These are phyloP conservation scores for Solanum paucissectum DNA, from an alignment of 257 asterid genomes.

Conservation along the genomic window DNA sequence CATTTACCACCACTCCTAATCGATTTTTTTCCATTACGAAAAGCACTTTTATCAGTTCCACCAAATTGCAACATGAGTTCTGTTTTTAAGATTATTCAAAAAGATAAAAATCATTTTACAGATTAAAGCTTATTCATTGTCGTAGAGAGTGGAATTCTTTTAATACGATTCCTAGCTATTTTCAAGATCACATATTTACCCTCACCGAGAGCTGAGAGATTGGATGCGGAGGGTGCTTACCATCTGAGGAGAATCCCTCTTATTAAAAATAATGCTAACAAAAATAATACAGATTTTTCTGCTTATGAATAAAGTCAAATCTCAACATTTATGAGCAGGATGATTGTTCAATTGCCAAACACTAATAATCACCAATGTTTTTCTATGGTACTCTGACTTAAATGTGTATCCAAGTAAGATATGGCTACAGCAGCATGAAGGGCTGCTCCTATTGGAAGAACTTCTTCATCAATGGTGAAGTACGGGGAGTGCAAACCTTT, in stretches of 20 bases:
- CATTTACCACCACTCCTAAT: no score
- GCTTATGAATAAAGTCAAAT: neutral
- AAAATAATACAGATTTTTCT: neutral
- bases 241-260: neutral
- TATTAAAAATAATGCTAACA: no score
- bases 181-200: neutral
- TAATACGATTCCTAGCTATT: neutral
- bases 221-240: neutral
- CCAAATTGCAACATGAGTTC: no score
- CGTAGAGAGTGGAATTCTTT: neutral
- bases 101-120: no score
- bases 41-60: no score
- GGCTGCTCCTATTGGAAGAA: constrained; percentile 71
- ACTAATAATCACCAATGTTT: neutral
- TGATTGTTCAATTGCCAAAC: neutral
- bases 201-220: neutral
- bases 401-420: constrained; percentile 40
- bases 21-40: no score
- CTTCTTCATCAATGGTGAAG: constrained; percentile 50
- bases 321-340: neutral
- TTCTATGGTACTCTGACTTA: neutral
- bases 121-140: neutral
- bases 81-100: no score
- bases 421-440: constrained; percentile 78
- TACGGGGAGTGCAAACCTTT: constrained; percentile 53